These are phyloP conservation scores for Plicaturopsis crispa DNA, from an alignment of 768 basidiomycete genomes.

Conservation along the genomic window DNA sequence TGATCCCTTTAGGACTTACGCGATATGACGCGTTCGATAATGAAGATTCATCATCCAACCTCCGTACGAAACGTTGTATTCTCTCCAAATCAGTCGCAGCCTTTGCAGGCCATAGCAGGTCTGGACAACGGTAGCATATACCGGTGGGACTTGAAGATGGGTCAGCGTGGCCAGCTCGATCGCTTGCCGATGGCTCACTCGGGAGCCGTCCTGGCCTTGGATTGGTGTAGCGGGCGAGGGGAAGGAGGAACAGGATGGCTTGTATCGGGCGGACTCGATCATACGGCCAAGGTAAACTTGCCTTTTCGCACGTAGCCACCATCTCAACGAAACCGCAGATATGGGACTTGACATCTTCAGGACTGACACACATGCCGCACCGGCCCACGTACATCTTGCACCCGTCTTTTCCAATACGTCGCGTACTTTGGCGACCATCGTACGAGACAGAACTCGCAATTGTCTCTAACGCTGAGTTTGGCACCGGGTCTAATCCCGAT, in stretches of 20 bases:
- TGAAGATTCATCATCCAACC: constrained; percentile 64
- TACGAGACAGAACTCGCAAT: constrained; percentile 72
- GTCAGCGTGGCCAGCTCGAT: constrained; percentile 66
- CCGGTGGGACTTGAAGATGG: constrained; percentile 78
- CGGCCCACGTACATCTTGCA: constrained; percentile 67
- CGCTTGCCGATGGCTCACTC: constrained; percentile 68
- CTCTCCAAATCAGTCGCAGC: constrained; percentile 57
- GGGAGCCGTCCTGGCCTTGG: constrained; percentile 62
- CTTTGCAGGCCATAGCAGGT: constrained; percentile 62
- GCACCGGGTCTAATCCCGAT: constrained; percentile 28
- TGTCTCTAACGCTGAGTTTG: constrained; percentile 58
- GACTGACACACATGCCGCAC: constrained; percentile 43
- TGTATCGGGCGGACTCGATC: constrained; percentile 72
- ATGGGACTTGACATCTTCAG: constrained; percentile 59
- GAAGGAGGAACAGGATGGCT: constrained; percentile 51
- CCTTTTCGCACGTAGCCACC: background rate
- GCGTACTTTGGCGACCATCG: constrained; percentile 69
- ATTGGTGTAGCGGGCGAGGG: constrained; percentile 46
- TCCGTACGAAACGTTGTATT: constrained; percentile 65
- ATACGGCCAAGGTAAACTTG: constrained; percentile 60
- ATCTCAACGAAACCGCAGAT: constrained; percentile 30
- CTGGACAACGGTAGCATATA: constrained; percentile 67
- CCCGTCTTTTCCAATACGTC: constrained; percentile 67
- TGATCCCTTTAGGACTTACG: constrained; percentile 52
- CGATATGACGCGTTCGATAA: constrained; percentile 58